These are phyloP conservation scores for Aspergillus steynii DNA, from an alignment of 495 filamentous ascomycete genomes.

Conservation along the genomic window DNA sequence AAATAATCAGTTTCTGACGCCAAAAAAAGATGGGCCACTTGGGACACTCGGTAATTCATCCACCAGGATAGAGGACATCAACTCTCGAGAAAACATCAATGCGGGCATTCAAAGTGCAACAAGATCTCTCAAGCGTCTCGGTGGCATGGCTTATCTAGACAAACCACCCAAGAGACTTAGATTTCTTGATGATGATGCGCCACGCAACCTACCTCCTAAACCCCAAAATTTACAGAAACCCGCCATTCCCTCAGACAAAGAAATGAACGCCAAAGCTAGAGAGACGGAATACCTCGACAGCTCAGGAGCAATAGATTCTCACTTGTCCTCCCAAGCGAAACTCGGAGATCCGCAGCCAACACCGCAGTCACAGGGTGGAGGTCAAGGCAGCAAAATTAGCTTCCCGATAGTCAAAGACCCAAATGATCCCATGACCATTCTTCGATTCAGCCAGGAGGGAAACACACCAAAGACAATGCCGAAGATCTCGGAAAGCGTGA, in stretches of 20 bases:
- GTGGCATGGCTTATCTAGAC: conserved; percentile 5
- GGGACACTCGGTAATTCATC: neutral
- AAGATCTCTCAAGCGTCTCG: conserved; percentile 17
- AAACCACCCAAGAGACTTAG: conserved; percentile 32
- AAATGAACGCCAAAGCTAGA: neutral
- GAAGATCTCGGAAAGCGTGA: conserved; percentile 22
- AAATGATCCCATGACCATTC: conserved; percentile 60
- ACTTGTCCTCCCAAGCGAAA: neutral
- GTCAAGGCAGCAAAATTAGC: conserved; percentile 43
- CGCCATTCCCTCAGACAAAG: neutral
- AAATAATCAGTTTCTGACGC: neutral
- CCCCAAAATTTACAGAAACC: neutral
- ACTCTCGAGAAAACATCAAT: conserved; percentile 2
- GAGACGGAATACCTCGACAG: neutral
- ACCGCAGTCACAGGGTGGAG: conserved; percentile 22
- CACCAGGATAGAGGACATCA: neutral
- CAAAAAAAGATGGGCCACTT: neutral
- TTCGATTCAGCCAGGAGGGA: conserved; percentile 69
- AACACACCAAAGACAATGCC: conserved; percentile 37
- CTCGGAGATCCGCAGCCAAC: conserved; percentile 20
- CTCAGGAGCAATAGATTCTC: neutral
- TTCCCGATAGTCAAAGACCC: conserved; percentile 83
- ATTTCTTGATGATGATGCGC: conserved; percentile 16
- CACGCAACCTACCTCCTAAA: neutral
- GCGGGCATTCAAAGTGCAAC: conserved; percentile 5